Evolutionary conservation across 2,329 filamentous ascomycete genomes (phyloP).

Genomic region (Thyridium curvatum): DNA sequence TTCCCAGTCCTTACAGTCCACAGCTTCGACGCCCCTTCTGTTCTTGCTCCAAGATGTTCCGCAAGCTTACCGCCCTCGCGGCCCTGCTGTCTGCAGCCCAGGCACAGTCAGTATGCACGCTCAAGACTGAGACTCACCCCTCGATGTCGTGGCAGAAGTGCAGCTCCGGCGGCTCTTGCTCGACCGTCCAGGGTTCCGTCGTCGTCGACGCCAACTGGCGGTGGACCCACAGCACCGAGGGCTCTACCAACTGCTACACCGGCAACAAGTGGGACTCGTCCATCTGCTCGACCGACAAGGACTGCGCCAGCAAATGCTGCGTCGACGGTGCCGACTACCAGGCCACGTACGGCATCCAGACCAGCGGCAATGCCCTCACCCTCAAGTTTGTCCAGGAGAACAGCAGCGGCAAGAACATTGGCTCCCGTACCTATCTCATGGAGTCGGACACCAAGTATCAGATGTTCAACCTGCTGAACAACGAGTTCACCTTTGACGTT

Average conservation of each 20-base stretch:
- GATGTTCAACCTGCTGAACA: conserved; percentile 57
- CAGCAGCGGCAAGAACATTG: conserved; percentile 38
- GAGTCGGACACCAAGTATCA: conserved; percentile 55
- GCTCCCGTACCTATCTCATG: conserved; percentile 59
- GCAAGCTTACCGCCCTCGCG: conserved; percentile 25
- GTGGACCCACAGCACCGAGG: conserved; percentile 44
- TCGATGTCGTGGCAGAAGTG: conserved; percentile 47
- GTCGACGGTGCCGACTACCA: conserved; percentile 47
- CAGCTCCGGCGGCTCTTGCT: conserved; percentile 42
- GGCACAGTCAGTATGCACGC: conserved; percentile 45
- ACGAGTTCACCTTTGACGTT: conserved; percentile 68
- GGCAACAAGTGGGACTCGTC: conserved; percentile 41
- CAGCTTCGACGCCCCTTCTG: not conserved
- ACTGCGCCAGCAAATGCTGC: conserved; percentile 43
- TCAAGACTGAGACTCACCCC: conserved; percentile 44
- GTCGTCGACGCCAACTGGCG: conserved; percentile 57
- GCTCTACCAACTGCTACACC: conserved; percentile 49
- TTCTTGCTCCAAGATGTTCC: conserved; percentile 13
- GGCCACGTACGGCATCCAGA: conserved; percentile 46
- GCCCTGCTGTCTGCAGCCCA: conserved; percentile 34
- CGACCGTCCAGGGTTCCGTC: conserved; percentile 39
- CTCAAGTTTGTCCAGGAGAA: conserved; percentile 50
- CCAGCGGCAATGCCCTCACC: conserved; percentile 43
- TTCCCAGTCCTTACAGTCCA: too few species aligned
- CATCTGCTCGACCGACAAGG: conserved; percentile 31